Evolutionary conservation across 73 alveolate species (phyloP), one percentile per base, ranked within the genome.

Genomic region (Paramecium sonneborni): DNA sequence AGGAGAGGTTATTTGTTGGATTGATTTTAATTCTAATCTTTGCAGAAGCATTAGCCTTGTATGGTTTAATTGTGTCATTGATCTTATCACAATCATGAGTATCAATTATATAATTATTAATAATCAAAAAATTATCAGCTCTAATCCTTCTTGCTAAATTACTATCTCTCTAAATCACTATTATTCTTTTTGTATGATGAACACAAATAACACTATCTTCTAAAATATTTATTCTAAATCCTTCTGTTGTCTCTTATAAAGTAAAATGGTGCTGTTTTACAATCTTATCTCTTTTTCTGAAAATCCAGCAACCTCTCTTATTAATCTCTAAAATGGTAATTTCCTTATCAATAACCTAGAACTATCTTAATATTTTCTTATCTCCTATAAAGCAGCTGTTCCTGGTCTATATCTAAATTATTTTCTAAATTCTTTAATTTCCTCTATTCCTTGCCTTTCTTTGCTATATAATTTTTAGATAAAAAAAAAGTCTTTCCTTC

Each of bases 1-100:
- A 94, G n/a, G 96, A 87, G 30, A 57, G 92, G 85, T 79, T 95
- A 58, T 95, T 93, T 95, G 99, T 96, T 26, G 99, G 98, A 24
- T 95, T 96, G 98, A 96, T 96, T 74, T 88, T 96, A 86, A 96
- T 96, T 26, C 96, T 96, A 39, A 96, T 96, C 85, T 96, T 96
- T 79, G 99, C 98, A 20, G 99, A 96, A 97, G 99, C 98, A 96
- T 85, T 95, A 92, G 99, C 97, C 79, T 97, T 96, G 57, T 96
- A 96, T 85, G 99, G 99, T 43, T 86, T 96, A 85, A 96, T 96
- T 87, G 96, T 96, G 85, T 97, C 97, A 46, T 88, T 96, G 34
- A 96, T 96, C 43, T 92, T 95, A 58, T 95, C 98, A 34, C 86
- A 93, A 74, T 92, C 92, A 14, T 88, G 57, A 69, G 74, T 10